These are phyloP conservation scores for Byssoonygena ceratinophila DNA, from an alignment of 2,329 filamentous ascomycete genomes.

Conservation along the genomic window DNA sequence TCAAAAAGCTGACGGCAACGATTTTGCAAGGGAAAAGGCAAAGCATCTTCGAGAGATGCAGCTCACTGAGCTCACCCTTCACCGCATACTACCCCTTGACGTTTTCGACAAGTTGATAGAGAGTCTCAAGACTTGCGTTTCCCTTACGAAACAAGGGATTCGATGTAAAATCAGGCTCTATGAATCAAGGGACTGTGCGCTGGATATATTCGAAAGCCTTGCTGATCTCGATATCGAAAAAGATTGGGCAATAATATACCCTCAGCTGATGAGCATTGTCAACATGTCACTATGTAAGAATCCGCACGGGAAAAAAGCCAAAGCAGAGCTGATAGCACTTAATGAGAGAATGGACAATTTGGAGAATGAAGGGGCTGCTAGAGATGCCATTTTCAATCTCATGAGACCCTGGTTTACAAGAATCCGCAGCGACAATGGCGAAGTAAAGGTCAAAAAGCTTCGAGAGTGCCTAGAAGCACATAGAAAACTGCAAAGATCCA, in stretches of 20 bases:
- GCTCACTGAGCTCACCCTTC: not conserved
- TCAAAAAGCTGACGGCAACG: not conserved
- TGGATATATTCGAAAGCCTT: slow-evolving; percentile 2
- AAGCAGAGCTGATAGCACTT: not conserved
- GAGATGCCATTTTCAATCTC: not conserved
- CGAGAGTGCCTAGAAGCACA: not conserved
- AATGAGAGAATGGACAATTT: not conserved
- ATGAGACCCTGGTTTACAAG: not conserved
- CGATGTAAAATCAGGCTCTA: not conserved
- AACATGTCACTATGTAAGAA: not conserved
- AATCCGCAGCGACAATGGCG: not conserved
- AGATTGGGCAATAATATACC: slow-evolving; percentile 1
- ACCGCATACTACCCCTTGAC: not conserved
- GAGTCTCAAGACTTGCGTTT: not conserved
- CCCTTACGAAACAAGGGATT: not conserved
- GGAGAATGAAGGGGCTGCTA: not conserved
- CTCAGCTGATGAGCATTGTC: not conserved
- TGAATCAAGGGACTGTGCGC: not conserved
- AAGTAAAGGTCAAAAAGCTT: not conserved
- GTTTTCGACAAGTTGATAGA: not conserved
- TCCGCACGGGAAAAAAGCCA: not conserved
- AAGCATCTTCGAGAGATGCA: not conserved
- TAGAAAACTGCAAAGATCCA: not conserved
- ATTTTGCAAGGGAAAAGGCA: not conserved
- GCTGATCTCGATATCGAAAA: not conserved